phyloP scores from a whole-genome alignment of 257 asterid species.

The Solanum okadae region DNA sequence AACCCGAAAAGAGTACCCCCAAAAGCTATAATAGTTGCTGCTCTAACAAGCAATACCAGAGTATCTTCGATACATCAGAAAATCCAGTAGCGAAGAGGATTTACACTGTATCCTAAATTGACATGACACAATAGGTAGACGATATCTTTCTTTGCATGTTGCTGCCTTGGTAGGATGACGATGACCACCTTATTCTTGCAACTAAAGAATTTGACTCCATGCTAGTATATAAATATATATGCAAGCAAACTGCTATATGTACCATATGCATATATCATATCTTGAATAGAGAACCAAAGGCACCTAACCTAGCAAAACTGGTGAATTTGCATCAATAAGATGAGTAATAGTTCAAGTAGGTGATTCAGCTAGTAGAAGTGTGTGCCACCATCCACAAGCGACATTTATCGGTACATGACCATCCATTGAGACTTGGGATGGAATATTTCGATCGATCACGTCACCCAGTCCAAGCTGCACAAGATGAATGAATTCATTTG shows the following conservation, averaged over 20 bases:
- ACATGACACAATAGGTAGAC: background rate
- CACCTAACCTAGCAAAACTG: constrained; percentile 70
- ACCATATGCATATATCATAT: background rate
- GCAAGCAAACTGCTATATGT: background rate
- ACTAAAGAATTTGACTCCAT: background rate
- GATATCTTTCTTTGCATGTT: background rate
- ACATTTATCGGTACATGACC: constrained; percentile 49
- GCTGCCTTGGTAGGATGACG: background rate
- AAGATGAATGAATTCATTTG: background rate
- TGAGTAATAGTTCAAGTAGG: constrained; percentile 27
- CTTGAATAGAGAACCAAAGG: background rate
- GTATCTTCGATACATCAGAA: background rate
- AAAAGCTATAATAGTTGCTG: background rate
- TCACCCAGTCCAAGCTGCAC: constrained; percentile 87
- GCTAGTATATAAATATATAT: background rate
- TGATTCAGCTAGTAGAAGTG: constrained; percentile 69
- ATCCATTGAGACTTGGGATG: constrained; percentile 49
- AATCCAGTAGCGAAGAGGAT: background rate
- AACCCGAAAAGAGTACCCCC: background rate
- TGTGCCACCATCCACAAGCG: constrained; percentile 99
- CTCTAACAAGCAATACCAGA: background rate
- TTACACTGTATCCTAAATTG: background rate
- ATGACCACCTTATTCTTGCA: background rate
- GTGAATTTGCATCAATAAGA: constrained; percentile 7
- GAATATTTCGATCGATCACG: constrained; percentile 78